Base-by-base conservation (phyloP, 495 filamentous ascomycete genomes). In the Penicillium lividum region DNA sequence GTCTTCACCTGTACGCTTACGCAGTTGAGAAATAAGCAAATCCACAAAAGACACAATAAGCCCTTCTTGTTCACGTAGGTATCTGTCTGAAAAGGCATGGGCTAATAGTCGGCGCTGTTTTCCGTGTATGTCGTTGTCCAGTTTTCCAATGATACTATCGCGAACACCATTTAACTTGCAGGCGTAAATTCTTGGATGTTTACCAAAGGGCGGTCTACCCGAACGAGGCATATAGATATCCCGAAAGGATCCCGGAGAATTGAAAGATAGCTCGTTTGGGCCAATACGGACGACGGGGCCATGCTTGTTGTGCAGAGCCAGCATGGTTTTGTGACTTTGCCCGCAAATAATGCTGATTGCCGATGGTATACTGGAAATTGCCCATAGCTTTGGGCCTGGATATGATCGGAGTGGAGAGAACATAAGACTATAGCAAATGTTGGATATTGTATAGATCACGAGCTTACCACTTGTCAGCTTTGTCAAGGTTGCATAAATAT, bases 331-430 rank as follows among this genome's bases (percentile, higher is more conserved):
- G 22, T 52, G 49, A 38, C 31, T 52, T 40, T 9, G 30, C 5
- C 49, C 49, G 7, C 30, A 4, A 15, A 52, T 0, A 11, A 52
- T 52, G 33, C 31, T 5, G 16, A 34, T 9, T 4, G 15, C 13
- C 5, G 22, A 38, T 4, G 31, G 49, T 13, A 52, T 52, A 0
- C 10, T 38, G 7, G 49, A 52, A 5, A 52, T 38, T 8, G 49
- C 49, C 49, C 49, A 52, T 27, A 52, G 33, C 31, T 52, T 52
- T 8, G 49, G 49, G 2, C 49, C 49, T 16, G 49, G 49, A 38
- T 18, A 52, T 18, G 7, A 29, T 7, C 7, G 7, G 13, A 52
- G 29, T 27, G 49, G 49, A 34, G 49, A 52, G 15, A 52, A 22
- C 16, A 10, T 15, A 5, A 38, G 15, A 16, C 38, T 52, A n/a